A percentile compares a stretch with the other conserved stretches of the same genome.
Evolutionary conservation across 2,329 filamentous ascomycete species (phyloP).

Genomic region (Fusarium veterinarium): DNA sequence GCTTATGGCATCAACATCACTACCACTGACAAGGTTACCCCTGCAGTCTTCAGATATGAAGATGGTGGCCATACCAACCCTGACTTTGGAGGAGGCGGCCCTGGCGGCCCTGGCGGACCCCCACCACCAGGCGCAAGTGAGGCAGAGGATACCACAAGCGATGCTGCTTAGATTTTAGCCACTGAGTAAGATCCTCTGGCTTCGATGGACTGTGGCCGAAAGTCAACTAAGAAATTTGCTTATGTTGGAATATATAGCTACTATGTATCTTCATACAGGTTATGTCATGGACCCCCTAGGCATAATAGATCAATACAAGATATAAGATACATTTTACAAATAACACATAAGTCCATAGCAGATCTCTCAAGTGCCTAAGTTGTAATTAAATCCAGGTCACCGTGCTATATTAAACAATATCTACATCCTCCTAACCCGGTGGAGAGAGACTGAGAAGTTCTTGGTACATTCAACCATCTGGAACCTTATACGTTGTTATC

Average conservation of each 20-base stretch:
- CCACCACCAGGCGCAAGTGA: not conserved
- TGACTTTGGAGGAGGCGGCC: not conserved
- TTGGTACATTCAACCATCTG: no score
- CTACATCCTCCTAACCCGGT: no score
- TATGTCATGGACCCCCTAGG: not conserved
- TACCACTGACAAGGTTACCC: not conserved
- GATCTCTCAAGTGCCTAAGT: not conserved
- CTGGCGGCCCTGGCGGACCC: not conserved
- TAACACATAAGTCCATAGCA: rapidly evolving
- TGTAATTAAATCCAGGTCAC: no score
- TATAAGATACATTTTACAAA: not conserved
- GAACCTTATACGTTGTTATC: not conserved
- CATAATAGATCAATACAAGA: not conserved
- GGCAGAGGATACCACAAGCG: not conserved
- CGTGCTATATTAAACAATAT: no score
- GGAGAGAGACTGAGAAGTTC: no score
- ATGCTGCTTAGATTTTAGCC: not conserved
- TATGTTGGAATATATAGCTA: not conserved
- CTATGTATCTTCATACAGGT: no score
- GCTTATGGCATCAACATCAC: slow-evolving; percentile 59
- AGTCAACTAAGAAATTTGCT: rapidly evolving
- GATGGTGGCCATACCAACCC: slow-evolving; percentile 13
- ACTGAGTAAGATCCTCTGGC: rapidly evolving
- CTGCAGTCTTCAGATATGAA: slow-evolving; percentile 8
- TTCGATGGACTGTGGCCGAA: not conserved